These are phyloP conservation scores for Anthoceros angustus DNA, from an alignment of 225 moss, liverwort and hornwort species.

Conservation along the genomic window DNA sequence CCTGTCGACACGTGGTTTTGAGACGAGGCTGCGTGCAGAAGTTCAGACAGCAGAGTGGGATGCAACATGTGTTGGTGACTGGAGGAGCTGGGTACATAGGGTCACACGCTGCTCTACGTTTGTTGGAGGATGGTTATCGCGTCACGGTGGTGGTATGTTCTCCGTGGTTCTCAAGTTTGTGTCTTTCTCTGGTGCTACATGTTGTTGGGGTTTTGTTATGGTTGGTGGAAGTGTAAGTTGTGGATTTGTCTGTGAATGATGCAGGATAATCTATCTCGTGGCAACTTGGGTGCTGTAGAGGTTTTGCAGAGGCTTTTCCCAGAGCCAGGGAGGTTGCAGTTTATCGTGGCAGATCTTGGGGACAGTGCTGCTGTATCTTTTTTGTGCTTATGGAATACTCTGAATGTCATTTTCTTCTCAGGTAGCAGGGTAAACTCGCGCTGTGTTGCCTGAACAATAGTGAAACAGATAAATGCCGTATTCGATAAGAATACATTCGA, in stretches of 20 bases:
- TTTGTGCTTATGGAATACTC: not conserved
- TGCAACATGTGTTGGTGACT: conserved; percentile 62
- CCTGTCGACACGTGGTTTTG: not conserved
- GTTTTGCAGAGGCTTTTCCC: conserved; percentile 58
- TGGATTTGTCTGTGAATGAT: not conserved
- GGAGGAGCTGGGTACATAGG: conserved; percentile 94
- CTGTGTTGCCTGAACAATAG: conserved; percentile 23
- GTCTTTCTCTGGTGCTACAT: not conserved
- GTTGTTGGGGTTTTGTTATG: not conserved
- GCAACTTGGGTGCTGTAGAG: conserved; percentile 67
- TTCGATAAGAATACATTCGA: conserved; percentile 65
- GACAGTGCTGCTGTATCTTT: conserved; percentile 81
- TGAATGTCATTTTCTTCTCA: not conserved
- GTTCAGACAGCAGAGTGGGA: not conserved
- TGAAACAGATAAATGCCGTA: conserved; percentile 54
- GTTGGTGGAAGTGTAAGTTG: not conserved
- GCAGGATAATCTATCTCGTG: conserved; percentile 91
- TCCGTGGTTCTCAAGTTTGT: not conserved
- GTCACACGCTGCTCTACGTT: conserved; percentile 73
- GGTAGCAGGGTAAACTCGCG: not conserved
- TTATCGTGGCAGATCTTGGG: conserved; percentile 74
- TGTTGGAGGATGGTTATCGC: conserved; percentile 62
- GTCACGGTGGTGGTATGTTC: conserved; percentile 67
- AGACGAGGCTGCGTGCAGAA: not conserved
- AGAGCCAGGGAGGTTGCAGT: conserved; percentile 57